Conservation (phyloP, 2,329 filamentous ascomycete species). For the Botrytis fabae region DNA sequence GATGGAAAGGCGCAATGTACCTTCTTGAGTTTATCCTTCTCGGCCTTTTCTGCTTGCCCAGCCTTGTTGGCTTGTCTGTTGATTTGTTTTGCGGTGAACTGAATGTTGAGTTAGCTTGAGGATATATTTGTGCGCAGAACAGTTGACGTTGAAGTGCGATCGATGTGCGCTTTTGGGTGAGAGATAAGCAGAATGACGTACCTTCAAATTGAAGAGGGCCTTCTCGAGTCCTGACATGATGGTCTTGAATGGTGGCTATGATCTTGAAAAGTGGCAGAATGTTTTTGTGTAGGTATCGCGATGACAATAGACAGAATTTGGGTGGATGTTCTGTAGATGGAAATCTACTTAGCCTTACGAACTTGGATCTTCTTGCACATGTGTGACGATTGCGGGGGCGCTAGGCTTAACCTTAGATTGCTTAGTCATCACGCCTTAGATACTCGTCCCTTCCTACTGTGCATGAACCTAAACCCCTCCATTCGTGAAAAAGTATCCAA, state of each 20-base stretch:
- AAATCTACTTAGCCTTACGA: conserved; percentile 14
- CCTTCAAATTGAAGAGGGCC: conserved; percentile 62
- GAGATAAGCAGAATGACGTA: conserved; percentile 38
- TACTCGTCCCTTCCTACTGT: neutral
- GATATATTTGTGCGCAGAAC: conserved; percentile 1
- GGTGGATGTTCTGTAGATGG: conserved; percentile 11
- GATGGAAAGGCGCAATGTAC: conserved; percentile 36
- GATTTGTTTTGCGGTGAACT: conserved; percentile 63
- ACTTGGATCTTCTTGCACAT: conserved; percentile 3
- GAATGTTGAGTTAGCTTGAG: conserved; percentile 21
- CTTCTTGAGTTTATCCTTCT: conserved; percentile 64
- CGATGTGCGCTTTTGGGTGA: neutral
- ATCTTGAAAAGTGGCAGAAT: neutral
- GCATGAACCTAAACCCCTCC: neutral
- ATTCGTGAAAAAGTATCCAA: neutral
- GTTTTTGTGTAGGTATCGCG: neutral
- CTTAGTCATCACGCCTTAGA: neutral
- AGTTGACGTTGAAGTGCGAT: conserved; percentile 2
- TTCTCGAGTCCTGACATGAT: conserved; percentile 62
- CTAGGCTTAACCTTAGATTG: conserved; percentile 2
- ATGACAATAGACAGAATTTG: conserved; percentile 8
- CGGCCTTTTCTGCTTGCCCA: conserved; percentile 59
- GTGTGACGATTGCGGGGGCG: conserved; percentile 17
- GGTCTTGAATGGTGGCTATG: conserved; percentile 1
- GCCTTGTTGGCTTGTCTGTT: conserved; percentile 63